Evolutionary conservation across 208 protist species (phyloP), one percentile per base, ranked within the genome.

Genomic region (Entamoeba histolytica): DNA sequence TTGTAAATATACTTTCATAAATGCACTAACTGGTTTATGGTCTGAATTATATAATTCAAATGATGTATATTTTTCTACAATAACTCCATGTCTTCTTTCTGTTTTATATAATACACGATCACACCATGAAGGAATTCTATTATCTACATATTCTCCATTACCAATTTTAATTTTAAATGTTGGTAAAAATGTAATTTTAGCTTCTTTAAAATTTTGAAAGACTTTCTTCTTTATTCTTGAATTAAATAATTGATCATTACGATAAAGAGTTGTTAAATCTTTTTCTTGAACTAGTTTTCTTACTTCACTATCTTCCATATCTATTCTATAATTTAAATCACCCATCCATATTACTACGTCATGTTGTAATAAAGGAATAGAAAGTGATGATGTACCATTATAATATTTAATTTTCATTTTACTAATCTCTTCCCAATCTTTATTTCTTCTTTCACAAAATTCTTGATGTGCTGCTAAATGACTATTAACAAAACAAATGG

Each of bases 311-410:
- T 44, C 35, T 0, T 91, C 12, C 8, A 93, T 91, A 94, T 98
- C 97, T 91, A 98, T 96, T 91, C 97, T 96, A 95, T 98, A 98
- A 95, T 98, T 98, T 15, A 98, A 96, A 92, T 98, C 98, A 3
- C 98, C 98, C 49, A 97, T 96, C 93, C 97, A 98, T 78, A 98
- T 96, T 23, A 96, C 96, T 49, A 97, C 93, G 94, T 98, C 97
- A 94, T 97, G 98, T 92, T 97, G 96, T 93, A 97, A 96, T 14
- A 96, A 95, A 44, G 55, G 39, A 92, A 55, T 55, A 19, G 6
- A 55, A 8, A 73, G 7, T 73, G 28, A 5, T 73, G 57, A 73
- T 5, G 57, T 31, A 28, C 2, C 1, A 73, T 91, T 91, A 49
- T 17, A 91, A 49, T 49, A 91, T 91, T 39, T 91, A 28, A 39